A percentile compares a stretch with the other conserved stretches of the same genome.
These are phyloP conservation scores for Tephrocybe rancida DNA, from an alignment of 768 basidiomycete species.

Conservation along the genomic window DNA sequence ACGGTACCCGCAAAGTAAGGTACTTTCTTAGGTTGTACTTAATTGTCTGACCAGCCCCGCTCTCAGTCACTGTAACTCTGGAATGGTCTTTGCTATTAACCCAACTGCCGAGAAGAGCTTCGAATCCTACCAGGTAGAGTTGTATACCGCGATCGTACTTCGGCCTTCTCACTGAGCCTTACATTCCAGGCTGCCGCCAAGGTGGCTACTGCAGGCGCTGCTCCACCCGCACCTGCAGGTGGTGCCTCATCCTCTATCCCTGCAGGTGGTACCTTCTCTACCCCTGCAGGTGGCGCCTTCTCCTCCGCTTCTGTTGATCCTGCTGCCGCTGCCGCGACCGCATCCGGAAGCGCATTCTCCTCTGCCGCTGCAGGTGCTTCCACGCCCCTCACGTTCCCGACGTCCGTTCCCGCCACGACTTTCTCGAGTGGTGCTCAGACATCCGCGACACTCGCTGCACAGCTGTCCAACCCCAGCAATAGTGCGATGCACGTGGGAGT, in stretches of 20 bases:
- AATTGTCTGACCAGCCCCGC: background rate
- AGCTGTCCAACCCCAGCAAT: background rate
- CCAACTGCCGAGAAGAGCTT: slow-evolving; percentile 49
- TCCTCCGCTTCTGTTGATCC: background rate
- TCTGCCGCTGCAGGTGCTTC: background rate
- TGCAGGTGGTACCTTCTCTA: too few species aligned
- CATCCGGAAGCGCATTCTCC: background rate
- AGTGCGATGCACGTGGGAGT: slow-evolving; percentile 26
- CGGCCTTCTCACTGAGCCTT: background rate
- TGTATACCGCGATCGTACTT: background rate
- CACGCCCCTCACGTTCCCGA: background rate
- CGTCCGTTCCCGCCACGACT: background rate
- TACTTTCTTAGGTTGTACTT: background rate
- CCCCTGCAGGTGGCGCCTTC: background rate
- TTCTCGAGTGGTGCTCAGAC: background rate
- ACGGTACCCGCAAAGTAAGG: slow-evolving; percentile 27
- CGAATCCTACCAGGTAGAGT: slow-evolving; percentile 45
- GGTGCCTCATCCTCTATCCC: background rate
- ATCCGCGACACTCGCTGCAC: background rate
- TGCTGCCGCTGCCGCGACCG: background rate
- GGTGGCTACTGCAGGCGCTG: slow-evolving; percentile 10
- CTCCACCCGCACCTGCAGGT: background rate
- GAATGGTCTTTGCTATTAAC: slow-evolving; percentile 69
- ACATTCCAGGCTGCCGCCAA: slow-evolving; percentile 17
- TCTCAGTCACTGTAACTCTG: slow-evolving; percentile 47